Conservation (phyloP, 2,329 filamentous ascomycete genomes). For the Cercospora zeae-maydis region DNA sequence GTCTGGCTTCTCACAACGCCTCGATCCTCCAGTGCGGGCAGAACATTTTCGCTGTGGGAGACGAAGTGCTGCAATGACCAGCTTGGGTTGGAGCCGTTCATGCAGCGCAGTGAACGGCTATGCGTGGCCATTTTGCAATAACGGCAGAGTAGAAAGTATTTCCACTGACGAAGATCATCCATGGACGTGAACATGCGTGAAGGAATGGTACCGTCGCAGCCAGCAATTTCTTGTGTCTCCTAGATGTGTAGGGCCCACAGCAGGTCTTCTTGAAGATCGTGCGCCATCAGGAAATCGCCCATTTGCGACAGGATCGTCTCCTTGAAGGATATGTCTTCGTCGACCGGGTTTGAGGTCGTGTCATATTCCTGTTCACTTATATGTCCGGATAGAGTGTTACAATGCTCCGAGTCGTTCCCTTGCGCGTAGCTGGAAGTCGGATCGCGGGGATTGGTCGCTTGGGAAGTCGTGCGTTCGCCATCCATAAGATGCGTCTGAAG, state of each 20-base stretch:
- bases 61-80: neutral
- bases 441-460: neutral
- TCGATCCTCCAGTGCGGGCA: neutral
- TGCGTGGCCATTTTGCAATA: neutral
- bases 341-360: neutral
- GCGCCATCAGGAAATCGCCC: neutral
- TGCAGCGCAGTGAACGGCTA: neutral
- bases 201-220: neutral
- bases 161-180: neutral
- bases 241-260: conserved; percentile 1
- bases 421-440: neutral
- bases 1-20: neutral
- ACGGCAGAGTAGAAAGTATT: neutral
- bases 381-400: neutral
- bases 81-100: neutral
- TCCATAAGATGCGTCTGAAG: neutral
- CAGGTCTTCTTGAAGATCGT: neutral
- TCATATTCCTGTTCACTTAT: neutral
- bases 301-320: neutral
- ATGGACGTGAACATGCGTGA: neutral
- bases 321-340: neutral
- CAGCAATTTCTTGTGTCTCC: neutral
- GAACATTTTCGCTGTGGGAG: neutral
- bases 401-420: neutral
- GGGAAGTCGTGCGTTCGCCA: neutral